phyloP scores from a whole-genome alignment of 1,139 yeast genomes.

The Blastobotrys illinoisensis region DNA sequence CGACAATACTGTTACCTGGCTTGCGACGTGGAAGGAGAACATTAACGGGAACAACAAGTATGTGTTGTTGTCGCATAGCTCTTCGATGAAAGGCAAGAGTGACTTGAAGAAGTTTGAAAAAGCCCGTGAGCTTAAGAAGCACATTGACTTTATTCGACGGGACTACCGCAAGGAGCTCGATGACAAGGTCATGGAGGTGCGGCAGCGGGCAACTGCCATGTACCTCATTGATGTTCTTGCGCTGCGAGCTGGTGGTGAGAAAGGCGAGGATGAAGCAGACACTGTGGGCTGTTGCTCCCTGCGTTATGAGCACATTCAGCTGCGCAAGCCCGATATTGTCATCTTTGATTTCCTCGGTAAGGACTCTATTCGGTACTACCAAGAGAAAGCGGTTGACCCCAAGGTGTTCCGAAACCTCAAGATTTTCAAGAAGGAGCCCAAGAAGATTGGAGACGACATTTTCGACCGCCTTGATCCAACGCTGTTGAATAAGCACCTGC shows the following conservation, averaged over 20 bases:
- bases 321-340: conserved; percentile 81
- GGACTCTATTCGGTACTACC: conserved; percentile 87
- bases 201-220: conserved; percentile 93
- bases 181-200: conserved; percentile 71
- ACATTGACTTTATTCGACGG: conserved; percentile 65
- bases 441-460: conserved; percentile 84
- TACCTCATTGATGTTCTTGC: conserved; percentile 93
- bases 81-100: conserved; percentile 85
- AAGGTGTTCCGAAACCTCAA: conserved; percentile 87
- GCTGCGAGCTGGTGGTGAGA: conserved; percentile 97
- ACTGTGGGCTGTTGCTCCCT: conserved; percentile 97
- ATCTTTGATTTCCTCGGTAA: conserved; percentile 95
- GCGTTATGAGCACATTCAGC: conserved; percentile 80
- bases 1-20: conserved; percentile 90
- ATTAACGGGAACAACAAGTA: conserved; percentile 79
- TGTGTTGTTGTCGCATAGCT: conserved; percentile 86
- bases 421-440: conserved; percentile 82
- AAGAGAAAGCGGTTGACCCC: conserved; percentile 83
- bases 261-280: conserved; percentile 95
- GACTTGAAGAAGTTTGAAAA: conserved; percentile 91
- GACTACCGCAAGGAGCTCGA: conserved; percentile 71
- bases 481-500: conserved; percentile 77
- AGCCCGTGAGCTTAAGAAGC: conserved; percentile 73
- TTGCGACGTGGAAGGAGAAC: conserved; percentile 96
- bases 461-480: conserved; percentile 88